Conservation (phyloP, 257 asterid genomes). For the Leptodermis oblonga region DNA sequence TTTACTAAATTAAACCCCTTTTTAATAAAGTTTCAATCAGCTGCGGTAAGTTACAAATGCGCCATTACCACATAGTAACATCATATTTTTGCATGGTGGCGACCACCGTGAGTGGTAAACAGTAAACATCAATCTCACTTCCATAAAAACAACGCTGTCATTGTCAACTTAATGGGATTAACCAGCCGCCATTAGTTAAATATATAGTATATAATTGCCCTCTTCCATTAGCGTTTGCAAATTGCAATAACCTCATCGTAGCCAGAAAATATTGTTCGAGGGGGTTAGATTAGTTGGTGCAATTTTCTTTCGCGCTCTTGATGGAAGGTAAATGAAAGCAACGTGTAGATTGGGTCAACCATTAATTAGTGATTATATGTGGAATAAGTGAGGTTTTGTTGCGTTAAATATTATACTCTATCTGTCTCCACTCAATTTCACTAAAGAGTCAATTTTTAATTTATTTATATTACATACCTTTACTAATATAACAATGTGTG, state of each 20-base stretch:
- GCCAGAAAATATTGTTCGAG: no score
- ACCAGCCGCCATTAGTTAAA: conserved; percentile 10
- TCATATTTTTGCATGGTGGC: not conserved
- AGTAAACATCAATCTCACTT: not conserved
- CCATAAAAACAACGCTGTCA: not conserved
- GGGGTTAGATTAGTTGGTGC: no score
- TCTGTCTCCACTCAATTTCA: no score
- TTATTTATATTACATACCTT: no score
- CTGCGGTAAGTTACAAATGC: not conserved
- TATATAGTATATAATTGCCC: not conserved
- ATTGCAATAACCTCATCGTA: not conserved
- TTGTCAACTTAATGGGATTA: not conserved
- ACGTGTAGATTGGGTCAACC: conserved; percentile 7
- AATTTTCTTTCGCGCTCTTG: not conserved
- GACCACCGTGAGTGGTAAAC: not conserved
- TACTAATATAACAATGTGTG: no score
- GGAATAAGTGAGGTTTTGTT: not conserved
- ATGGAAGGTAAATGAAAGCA: not conserved
- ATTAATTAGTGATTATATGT: not conserved
- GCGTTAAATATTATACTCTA: not conserved
- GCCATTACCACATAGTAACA: not conserved
- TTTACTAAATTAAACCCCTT: not conserved
- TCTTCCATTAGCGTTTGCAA: not conserved
- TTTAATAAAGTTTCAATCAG: not conserved
- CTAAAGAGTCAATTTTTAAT: no score